A percentile compares a stretch with the other conserved stretches of the same genome.
Evolutionary conservation across 2,329 filamentous ascomycete species (phyloP).

Genomic region (Aspergillus sp.): DNA sequence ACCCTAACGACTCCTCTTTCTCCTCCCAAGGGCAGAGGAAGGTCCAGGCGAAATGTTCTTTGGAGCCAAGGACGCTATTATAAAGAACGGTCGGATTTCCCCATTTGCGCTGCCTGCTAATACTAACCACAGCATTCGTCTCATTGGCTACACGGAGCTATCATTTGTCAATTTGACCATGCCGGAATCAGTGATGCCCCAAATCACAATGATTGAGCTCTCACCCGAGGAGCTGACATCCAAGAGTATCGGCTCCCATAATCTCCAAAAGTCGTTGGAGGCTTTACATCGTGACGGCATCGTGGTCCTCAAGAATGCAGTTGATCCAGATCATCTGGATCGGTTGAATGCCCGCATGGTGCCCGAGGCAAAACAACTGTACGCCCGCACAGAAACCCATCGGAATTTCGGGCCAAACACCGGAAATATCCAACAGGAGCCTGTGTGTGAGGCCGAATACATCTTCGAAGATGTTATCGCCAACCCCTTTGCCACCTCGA

Average conservation of each 20-base stretch:
- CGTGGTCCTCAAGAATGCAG: conserved; percentile 37
- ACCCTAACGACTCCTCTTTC: no score
- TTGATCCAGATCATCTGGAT: conserved; percentile 30
- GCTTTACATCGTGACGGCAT: conserved; percentile 37
- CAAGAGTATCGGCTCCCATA: conserved; percentile 15
- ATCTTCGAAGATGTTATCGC: conserved; percentile 39
- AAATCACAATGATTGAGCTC: background rate
- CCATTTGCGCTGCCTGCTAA: no score
- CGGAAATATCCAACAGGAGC: conserved; percentile 43
- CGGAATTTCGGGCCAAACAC: conserved; percentile 28
- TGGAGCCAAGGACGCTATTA: no score
- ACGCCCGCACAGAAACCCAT: conserved; percentile 22
- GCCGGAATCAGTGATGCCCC: background rate
- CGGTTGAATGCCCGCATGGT: conserved; percentile 28
- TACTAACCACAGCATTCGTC: no score
- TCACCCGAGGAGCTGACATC: background rate
- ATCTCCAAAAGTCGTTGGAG: conserved; percentile 21
- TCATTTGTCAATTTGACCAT: background rate
- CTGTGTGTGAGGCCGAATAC: conserved; percentile 31
- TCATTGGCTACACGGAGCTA: background rate
- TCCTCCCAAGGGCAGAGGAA: no score
- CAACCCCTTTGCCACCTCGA: conserved; percentile 37
- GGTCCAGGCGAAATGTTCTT: no score
- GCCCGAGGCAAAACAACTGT: conserved; percentile 32
- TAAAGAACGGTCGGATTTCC: no score